phyloP scores from a whole-genome alignment of 768 basidiomycete species.

The Russula sp. region DNA sequence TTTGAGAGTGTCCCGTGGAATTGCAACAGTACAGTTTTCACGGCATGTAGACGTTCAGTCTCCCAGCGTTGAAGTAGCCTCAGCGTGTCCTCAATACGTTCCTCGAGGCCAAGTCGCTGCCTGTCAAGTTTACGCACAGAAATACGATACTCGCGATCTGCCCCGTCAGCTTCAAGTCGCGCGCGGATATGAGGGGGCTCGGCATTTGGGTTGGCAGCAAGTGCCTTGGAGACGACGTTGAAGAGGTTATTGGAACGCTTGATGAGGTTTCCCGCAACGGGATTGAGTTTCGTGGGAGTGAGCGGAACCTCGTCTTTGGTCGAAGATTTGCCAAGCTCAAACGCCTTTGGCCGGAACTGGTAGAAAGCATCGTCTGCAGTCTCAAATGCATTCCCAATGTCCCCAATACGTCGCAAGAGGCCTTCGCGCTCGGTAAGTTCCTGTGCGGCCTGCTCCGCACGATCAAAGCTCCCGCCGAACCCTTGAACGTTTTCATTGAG shows the following conservation, averaged over 20 bases:
- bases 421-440: constrained; percentile 48
- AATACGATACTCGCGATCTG: constrained; percentile 72
- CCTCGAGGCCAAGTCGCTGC: constrained; percentile 80
- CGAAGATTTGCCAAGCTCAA: constrained; percentile 40
- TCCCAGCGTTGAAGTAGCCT: constrained; percentile 83
- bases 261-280: constrained; percentile 48
- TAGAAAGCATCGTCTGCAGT: constrained; percentile 72
- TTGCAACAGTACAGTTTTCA: constrained; percentile 85
- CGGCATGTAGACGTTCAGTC: constrained; percentile 67
- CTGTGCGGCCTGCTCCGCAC: constrained; percentile 63
- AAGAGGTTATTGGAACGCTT: constrained; percentile 66
- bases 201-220: constrained; percentile 38
- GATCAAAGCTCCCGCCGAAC: constrained; percentile 70
- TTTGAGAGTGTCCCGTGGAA: constrained; percentile 77
- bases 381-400: constrained; percentile 77
- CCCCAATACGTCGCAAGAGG: constrained; percentile 66
- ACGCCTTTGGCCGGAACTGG: constrained; percentile 79
- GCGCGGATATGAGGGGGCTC: constrained; percentile 67
- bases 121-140: constrained; percentile 78
- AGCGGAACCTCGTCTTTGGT: constrained; percentile 26
- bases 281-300: constrained; percentile 30
- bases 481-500: constrained; percentile 69
- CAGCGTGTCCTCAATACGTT: constrained; percentile 75
- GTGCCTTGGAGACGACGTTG: constrained; percentile 64
- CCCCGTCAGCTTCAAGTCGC: constrained; percentile 70